These are phyloP conservation scores for Chlorella vulgaris DNA, from an alignment of 139 green algal species.

Conservation along the genomic window DNA sequence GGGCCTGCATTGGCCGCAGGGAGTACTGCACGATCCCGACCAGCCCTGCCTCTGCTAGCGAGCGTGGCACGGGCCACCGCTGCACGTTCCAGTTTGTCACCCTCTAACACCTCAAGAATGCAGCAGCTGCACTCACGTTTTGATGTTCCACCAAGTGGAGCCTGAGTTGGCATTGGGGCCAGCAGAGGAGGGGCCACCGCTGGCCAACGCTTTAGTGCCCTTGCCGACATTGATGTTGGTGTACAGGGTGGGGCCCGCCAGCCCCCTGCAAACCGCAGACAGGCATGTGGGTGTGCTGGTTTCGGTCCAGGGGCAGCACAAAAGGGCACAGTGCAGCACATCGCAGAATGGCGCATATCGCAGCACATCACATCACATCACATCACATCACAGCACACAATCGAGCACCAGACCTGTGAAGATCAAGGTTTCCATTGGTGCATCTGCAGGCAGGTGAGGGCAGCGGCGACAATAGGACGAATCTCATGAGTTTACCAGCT, in stretches of 20 bases:
- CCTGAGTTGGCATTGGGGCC: background rate
- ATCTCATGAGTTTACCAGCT: no score
- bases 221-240: background rate
- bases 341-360: background rate
- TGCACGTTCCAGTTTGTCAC: no score
- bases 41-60: no score
- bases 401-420: background rate
- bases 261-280: background rate
- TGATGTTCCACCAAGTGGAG: slow-evolving; percentile 10
- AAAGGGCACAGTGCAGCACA: background rate
- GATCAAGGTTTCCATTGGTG: slow-evolving; percentile 1
- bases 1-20: no score
- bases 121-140: background rate
- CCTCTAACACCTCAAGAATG: no score
- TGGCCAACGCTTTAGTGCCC: background rate
- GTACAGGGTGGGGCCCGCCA: background rate
- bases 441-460: no score
- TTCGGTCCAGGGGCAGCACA: background rate
- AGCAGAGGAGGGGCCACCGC: background rate
- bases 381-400: background rate
- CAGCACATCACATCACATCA: background rate
- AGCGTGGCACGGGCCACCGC: no score
- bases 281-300: background rate
- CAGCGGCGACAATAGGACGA: no score
- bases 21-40: no score